Evolutionary conservation across 805 yeast species (phyloP), one percentile per base, ranked within the genome.

Genomic region (Schizosaccharomyces osmophilus): DNA sequence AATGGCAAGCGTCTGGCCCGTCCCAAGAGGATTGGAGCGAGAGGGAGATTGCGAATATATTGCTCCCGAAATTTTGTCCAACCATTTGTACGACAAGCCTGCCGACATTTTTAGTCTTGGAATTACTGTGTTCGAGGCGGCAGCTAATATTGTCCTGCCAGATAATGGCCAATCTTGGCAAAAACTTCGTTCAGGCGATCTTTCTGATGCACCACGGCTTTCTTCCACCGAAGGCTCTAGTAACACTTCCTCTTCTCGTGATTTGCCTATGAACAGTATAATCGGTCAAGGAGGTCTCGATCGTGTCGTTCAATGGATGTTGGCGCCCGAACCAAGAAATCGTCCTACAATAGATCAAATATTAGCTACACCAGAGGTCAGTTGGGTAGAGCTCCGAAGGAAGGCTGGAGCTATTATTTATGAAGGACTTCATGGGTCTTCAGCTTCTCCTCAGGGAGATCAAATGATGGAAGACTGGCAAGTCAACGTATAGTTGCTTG

Each of bases 111-210:
- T 93, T 70, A 84, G 95, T n/a, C 78, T 89, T 60, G 98, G 98
- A 0, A 75, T 93, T 63, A 86, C 93, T 65, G 84, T 93, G 75
- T 84, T 93, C 60, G 98, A 93, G 70, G 84, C 87, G 67, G 97
- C 98, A 1, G 95, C 97, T 1, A 90, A 93, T 72, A 90, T 93
- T 59, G 82, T 88, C 2, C 74, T 93, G 61, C 98, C 98, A 1
- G 97, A 90, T 67, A 89, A 93, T 69, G 98, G 98, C 5, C 79
- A 87, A 17, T 89, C 94, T 36, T 93, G 98, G 98, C 94, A 94
- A 66, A 88, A 89, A 70, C 74, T 93, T 63, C 78, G 98, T 65
- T 85, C 95, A 54, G 98, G 98, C 0, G 98, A 93, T 70, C 75
- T 93, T 65, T 82, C 94, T 19, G 98, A 93, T 70, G 97, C 98